Evolutionary conservation across 1,284 basidiomycete genomes (phyloP).

Genomic region (Cryptococcus maquisensis): DNA sequence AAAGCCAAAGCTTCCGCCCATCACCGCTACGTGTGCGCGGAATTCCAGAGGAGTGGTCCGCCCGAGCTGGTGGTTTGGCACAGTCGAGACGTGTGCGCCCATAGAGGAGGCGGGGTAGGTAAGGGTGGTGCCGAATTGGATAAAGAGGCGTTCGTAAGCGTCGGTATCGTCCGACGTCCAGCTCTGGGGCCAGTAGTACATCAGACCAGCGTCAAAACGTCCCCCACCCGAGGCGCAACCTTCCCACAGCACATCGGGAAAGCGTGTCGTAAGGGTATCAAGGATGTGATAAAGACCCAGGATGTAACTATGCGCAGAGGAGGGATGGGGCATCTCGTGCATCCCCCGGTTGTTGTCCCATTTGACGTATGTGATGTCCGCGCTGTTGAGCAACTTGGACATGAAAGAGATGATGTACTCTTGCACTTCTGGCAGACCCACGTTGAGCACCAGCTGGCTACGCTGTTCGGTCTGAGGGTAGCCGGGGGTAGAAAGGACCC

Average conservation of each 20-base stretch:
- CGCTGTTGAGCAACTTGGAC: conserved; percentile 16
- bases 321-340: conserved; percentile 29
- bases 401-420: conserved; percentile 30
- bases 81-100: conserved; percentile 30
- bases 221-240: conserved; percentile 39
- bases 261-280: conserved; percentile 20
- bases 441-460: conserved; percentile 35
- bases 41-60: conserved; percentile 31
- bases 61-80: conserved; percentile 1
- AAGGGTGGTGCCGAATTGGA: conserved; percentile 32
- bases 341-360: conserved; percentile 41
- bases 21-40: conserved; percentile 39
- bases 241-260: conserved; percentile 35
- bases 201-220: conserved; percentile 32
- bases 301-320: conserved; percentile 27
- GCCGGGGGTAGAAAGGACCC: conserved; percentile 12
- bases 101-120: conserved; percentile 28
- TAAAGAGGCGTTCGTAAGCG: conserved; percentile 26
- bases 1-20: conserved; percentile 36
- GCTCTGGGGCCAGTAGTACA: conserved; percentile 29
- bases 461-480: conserved; percentile 23
- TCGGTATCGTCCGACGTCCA: conserved; percentile 41
- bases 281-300: conserved; percentile 35
- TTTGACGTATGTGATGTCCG: conserved; percentile 34
- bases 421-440: conserved; percentile 24